Evolutionary conservation across 257 asterid genomes (phyloP), one percentile per base, ranked within the genome.

Genomic region (Nicotiana otophora): DNA sequence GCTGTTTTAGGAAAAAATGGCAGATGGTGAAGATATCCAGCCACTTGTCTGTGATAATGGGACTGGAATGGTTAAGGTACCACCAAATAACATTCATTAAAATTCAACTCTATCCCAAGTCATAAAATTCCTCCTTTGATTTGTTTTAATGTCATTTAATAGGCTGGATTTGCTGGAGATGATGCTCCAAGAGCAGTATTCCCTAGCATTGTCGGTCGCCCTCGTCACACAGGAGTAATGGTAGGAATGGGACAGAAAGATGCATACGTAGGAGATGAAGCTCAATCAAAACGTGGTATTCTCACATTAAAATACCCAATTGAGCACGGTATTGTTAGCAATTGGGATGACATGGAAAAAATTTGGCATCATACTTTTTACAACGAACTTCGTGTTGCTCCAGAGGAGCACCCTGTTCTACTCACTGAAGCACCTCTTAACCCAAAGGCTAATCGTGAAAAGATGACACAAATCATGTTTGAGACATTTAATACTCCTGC

Each of bases 101-200:
- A 58, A 34, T 7, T 58, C 7, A 48, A 74, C 30, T 4, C 14
- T 72, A 5, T 8, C 51, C 51, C 12, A 42, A 9, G 2, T 42
- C 51, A 42, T 42, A 42, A 42, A 42, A 42, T 80, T 36, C 77
- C 23, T 62, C 4, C 28, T 19, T 33, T 72, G 78, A 72, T 0
- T 20, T 15, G 42, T 82, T 31, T 23, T 6, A 3, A 62, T 72
- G 42, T 48, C 2, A 48, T 7, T 57, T 30, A 39, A 15, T 77
- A 87, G 90, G 88, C 90, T 14, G 88, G 90, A 81, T 87, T 87
- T 81, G 88, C 90, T 70, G 87, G 88, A 83, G 90, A 87, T 85
- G 88, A 87, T 78, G 88, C 85, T 48, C 90, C 90, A 48, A 85
- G 90, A 80, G 90, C 88, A 33, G 90, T 87, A 42, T 85, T 87